Evolutionary conservation across 495 filamentous ascomycete species (phyloP), one percentile per base, ranked within the genome.

Genomic region (Aspergillus baeticus): DNA sequence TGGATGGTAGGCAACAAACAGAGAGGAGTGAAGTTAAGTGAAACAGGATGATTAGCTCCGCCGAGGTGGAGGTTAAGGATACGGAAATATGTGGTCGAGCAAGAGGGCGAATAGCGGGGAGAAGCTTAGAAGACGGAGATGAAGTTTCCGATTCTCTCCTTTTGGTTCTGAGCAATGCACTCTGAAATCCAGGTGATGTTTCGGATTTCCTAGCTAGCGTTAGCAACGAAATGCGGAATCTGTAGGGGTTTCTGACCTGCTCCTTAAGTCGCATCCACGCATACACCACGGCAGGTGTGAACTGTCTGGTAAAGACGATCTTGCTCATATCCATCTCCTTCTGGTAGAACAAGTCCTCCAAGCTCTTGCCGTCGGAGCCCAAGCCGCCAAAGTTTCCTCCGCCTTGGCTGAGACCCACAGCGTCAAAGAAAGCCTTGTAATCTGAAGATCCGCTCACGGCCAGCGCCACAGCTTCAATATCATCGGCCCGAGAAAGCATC

Each of bases 171-270:
- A 44, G 94, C 94, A 84, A 99, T 99, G 75, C 94, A 99, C 73
- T 99, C 94, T 8, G 95, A 86, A 67, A 99, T 99, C 94, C 94
- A 99, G 43, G 93, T 98, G 65, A 99, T 94, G 66, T 99, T 99
- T 36, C 94, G 89, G 69, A 98, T 96, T 88, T 99, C 94, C 94
- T 96, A 56, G 14, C 17, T 22, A n/a, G 10, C 18, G 44, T 79
- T 55, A 74, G 66, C 41, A 59, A 14, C 21, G 14, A 21, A 22
- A 34, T 23, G 3, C 13, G 11, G n/a, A n/a, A n/a, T n/a, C 20
- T 17, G 10, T 6, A 8, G 15, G 15, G 31, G 8, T 10, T 3
- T 67, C 86, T 72, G 77, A 97, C 93, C 86, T 98, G 94, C 70
- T 99, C 94, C 70, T 91, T 85, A 63, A 99, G 72, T 77, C 96